These are phyloP conservation scores for Schizochytrium sp. DNA, from an alignment of 108 stramenopile genomes.

Conservation along the genomic window DNA sequence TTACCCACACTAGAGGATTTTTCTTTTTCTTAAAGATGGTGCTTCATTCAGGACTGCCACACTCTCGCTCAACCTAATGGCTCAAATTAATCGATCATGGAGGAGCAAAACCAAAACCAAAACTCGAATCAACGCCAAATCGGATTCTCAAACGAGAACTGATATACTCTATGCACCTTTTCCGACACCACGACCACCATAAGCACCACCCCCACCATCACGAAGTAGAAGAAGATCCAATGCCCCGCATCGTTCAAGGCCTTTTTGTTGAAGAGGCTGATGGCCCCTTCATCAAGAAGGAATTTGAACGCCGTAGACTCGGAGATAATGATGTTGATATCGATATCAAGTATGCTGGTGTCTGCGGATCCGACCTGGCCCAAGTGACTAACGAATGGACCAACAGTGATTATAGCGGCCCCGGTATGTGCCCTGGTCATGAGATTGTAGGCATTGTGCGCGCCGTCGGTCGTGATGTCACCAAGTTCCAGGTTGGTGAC, in stretches of 20 bases:
- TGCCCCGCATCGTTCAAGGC: neutral
- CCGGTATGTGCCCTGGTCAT: conserved; percentile 67
- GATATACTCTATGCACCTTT: neutral
- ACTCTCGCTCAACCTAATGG: too few species aligned
- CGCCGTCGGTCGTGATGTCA: conserved; percentile 75
- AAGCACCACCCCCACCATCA: neutral
- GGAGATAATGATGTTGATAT: conserved; percentile 63
- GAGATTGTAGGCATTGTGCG: conserved; percentile 73
- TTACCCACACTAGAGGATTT: too few species aligned
- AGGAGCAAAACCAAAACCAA: neutral
- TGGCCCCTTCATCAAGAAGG: neutral
- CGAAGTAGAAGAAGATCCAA: neutral
- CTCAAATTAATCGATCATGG: too few species aligned
- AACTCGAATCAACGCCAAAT: neutral
- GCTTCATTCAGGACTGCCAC: too few species aligned
- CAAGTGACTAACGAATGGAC: conserved; percentile 68
- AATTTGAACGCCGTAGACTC: conserved; percentile 49
- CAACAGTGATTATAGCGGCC: conserved; percentile 12
- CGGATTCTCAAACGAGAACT: neutral
- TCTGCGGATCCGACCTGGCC: conserved; percentile 77
- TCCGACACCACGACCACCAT: neutral
- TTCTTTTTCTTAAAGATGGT: too few species aligned
- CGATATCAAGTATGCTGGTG: conserved; percentile 74
- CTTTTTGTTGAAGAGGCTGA: neutral
- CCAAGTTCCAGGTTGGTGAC: conserved; percentile 80